A percentile compares a stretch with the other conserved stretches of the same genome.
Conservation (phyloP, 1,284 basidiomycete species). For the Lentinus polychrous region DNA sequence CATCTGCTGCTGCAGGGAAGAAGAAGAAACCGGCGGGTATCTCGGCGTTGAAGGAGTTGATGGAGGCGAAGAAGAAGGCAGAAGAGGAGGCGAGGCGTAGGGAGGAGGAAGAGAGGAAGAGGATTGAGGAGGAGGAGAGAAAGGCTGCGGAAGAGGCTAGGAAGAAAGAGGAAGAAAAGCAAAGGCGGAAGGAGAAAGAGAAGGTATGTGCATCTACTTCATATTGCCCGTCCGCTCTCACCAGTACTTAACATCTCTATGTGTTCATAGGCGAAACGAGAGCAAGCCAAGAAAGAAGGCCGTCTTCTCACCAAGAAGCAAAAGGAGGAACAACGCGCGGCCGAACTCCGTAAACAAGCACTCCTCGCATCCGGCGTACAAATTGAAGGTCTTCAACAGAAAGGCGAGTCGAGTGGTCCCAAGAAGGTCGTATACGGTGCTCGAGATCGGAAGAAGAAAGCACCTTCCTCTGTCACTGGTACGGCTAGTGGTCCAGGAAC, state of each 20-base stretch:
- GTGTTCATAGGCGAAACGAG: conserved; percentile 65
- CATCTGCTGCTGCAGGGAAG: conserved; percentile 42
- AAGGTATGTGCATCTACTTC: conserved; percentile 46
- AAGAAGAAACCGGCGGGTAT: conserved; percentile 69
- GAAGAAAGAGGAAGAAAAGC: conserved; percentile 77
- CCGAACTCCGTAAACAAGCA: conserved; percentile 88
- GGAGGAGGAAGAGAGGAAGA: conserved; percentile 70
- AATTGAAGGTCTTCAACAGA: conserved; percentile 80
- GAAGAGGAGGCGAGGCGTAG: conserved; percentile 71
- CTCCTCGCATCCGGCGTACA: conserved; percentile 85
- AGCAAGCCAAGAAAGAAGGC: conserved; percentile 86
- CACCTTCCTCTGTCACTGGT: conserved; percentile 19
- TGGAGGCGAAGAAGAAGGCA: conserved; percentile 84
- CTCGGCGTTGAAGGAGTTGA: conserved; percentile 70
- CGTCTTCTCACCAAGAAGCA: conserved; percentile 91
- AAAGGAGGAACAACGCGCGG: conserved; percentile 88
- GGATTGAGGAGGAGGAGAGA: conserved; percentile 83
- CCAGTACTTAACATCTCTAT: conserved; percentile 3
- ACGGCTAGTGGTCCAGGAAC: conserved; percentile 34
- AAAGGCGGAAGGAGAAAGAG: conserved; percentile 84
- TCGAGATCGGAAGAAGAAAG: conserved; percentile 60
- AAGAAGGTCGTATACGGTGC: conserved; percentile 79
- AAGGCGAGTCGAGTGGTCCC: conserved; percentile 36
- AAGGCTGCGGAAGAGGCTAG: conserved; percentile 71
- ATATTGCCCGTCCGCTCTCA: conserved; percentile 3